Evolutionary conservation across 768 basidiomycete species (phyloP).

Genomic region (Trametes punicea): DNA sequence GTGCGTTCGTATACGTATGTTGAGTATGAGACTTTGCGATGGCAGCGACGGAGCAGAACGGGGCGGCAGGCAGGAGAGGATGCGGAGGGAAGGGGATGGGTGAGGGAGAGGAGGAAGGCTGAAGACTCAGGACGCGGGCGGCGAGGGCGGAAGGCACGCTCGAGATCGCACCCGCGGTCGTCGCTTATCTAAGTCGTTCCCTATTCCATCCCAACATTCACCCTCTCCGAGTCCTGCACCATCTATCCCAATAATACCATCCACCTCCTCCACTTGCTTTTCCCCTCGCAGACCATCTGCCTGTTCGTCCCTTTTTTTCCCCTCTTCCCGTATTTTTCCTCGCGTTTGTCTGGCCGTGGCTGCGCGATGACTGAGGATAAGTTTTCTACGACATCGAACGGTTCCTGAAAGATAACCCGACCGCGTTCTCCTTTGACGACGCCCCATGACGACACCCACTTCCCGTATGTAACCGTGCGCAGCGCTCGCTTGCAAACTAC

Average conservation of each 20-base stretch:
- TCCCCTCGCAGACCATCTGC: neutral
- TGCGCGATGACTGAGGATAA: neutral
- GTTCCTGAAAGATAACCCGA: too few species aligned
- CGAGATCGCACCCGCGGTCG: neutral
- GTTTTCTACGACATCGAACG: too few species aligned
- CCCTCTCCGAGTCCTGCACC: too few species aligned
- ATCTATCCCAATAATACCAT: neutral
- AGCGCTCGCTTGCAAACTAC: too few species aligned
- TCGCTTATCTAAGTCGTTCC: slow-evolving; percentile 13
- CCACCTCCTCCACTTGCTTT: neutral
- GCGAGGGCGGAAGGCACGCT: neutral
- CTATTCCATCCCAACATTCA: slow-evolving; percentile 8
- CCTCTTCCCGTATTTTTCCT: neutral
- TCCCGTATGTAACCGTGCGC: too few species aligned
- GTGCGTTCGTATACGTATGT: neutral
- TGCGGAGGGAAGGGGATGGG: slow-evolving; percentile 9
- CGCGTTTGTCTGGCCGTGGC: neutral
- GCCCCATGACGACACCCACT: too few species aligned
- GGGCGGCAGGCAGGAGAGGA: neutral
- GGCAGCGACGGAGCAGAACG: neutral
- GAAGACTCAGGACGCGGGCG: neutral
- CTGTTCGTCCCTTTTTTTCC: too few species aligned
- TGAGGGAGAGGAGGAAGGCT: neutral
- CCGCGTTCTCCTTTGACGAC: too few species aligned
- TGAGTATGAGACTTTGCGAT: neutral